Base-by-base conservation (phyloP, 441 rosid genomes). In the Jatropha multifida region DNA sequence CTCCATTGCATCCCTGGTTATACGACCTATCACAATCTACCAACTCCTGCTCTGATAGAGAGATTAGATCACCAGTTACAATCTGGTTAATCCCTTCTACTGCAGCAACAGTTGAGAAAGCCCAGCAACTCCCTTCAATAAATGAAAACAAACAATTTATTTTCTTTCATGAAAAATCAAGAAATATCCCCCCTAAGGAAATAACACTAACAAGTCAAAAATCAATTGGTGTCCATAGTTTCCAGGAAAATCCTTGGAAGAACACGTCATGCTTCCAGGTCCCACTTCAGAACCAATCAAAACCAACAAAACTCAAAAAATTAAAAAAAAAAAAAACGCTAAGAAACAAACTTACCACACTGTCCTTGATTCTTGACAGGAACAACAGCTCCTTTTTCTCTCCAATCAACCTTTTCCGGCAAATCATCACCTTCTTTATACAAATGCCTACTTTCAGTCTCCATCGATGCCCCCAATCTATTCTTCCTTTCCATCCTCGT, bases 51-150 rank as follows among this genome's bases (percentile, higher is more conserved):
- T 92, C 99, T 0, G 99, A 95, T 56, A 93, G 82, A 0, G 92
- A 78, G 76, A 91, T 86, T 44, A 90, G 68, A 0, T 86, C 86
- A 23, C 98, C 96, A 0, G 98, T 93, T 61, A 83, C 90, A 5
- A 95, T 89, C 86, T 93, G 82, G 90, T 89, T 95, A 56, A 95
- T 90, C 61, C 99, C 98, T 82, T 95, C 98, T 75, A 93, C 97
- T 0, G 96, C 92, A 15, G 85, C 97, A 76, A 92, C 77, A 0
- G 97, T 84, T 46, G 99, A 90, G 76, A 93, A 93, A 4, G 98
- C 96, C 99, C 98, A 95, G 87, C 97, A 93, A 78, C 98, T 90
- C 94, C 99, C 99, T 95, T 62, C 42, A 78, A 65, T 18, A 12
- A 32, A 40, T 26, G 54, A 68, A 69, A 27, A 61, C 18, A 23